These are phyloP conservation scores for Blumeriella jaapii DNA, from an alignment of 2,329 filamentous ascomycete genomes.

Conservation along the genomic window DNA sequence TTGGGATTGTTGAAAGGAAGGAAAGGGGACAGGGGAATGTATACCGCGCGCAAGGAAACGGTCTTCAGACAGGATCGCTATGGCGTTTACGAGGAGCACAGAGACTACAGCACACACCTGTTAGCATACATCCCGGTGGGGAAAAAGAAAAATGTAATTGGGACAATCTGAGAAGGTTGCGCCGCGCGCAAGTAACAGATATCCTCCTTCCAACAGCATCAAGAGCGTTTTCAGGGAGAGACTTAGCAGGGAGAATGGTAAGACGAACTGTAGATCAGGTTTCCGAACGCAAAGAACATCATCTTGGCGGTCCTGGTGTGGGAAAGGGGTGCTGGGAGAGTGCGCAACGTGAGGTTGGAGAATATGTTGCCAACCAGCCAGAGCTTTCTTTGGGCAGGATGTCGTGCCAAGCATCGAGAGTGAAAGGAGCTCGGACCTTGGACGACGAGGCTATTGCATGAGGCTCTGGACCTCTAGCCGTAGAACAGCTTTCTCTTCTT, in stretches of 20 bases:
- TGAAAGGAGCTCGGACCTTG: constrained; percentile 14
- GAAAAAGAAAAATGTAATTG: too few species aligned
- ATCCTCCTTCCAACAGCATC: too few species aligned
- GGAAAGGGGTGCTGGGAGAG: not conserved
- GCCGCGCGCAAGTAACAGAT: too few species aligned
- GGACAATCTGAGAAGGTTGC: too few species aligned
- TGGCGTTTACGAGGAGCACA: constrained; percentile 83
- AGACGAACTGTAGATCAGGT: constrained; percentile 58
- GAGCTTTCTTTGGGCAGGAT: too few species aligned
- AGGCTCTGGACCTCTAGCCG: not conserved
- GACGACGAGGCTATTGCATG: constrained; percentile 13
- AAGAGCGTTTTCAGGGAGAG: too few species aligned
- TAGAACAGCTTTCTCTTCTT: too few species aligned
- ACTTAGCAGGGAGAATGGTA: not conserved
- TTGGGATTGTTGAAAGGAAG: not conserved
- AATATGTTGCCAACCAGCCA: too few species aligned
- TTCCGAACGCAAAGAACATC: constrained; percentile 58
- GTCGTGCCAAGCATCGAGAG: too few species aligned
- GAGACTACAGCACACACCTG: constrained; percentile 40
- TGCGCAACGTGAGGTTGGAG: constrained; percentile 4
- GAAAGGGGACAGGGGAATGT: constrained; percentile 19
- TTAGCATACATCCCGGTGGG: not conserved
- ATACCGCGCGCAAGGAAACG: constrained; percentile 74
- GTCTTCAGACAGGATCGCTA: constrained; percentile 90
- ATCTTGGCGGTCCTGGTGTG: constrained; percentile 35